A percentile compares a stretch with the other conserved stretches of the same genome.
Evolutionary conservation across 2,329 filamentous ascomycete species (phyloP).

Genomic region (Oidium heveae): DNA sequence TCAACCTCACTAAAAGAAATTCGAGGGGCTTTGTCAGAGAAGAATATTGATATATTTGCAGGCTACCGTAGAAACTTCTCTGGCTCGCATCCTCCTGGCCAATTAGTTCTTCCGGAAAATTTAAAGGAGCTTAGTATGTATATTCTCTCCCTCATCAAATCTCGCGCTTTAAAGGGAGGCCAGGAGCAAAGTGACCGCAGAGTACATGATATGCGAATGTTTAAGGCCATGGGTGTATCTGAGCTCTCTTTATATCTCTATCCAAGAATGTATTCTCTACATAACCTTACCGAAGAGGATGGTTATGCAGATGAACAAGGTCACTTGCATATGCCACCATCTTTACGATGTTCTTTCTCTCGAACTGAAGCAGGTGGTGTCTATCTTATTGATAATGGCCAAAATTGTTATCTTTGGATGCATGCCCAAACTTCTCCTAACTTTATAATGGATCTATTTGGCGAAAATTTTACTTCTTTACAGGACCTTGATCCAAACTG

Average conservation of each 20-base stretch:
- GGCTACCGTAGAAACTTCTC: slow-evolving; percentile 85
- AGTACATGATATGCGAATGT: slow-evolving; percentile 73
- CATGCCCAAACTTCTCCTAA: slow-evolving; percentile 84
- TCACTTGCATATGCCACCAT: slow-evolving; percentile 60
- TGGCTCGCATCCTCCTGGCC: slow-evolving; percentile 60
- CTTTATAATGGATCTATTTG: slow-evolving; percentile 73
- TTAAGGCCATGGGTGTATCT: slow-evolving; percentile 63
- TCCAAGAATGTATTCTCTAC: slow-evolving; percentile 73
- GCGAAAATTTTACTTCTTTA: slow-evolving; percentile 43
- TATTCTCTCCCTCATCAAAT: slow-evolving; percentile 72
- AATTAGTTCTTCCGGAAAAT: slow-evolving; percentile 84
- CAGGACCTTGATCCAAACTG: slow-evolving; percentile 60
- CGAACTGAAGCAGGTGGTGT: slow-evolving; percentile 79
- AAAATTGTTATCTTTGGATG: slow-evolving; percentile 76
- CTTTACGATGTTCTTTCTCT: slow-evolving; percentile 61
- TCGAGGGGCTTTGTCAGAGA: slow-evolving; percentile 59
- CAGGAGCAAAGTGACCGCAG: slow-evolving; percentile 75
- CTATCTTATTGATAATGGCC: slow-evolving; percentile 88
- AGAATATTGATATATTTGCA: slow-evolving; percentile 75
- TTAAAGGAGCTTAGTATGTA: slow-evolving; percentile 96
- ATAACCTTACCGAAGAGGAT: slow-evolving; percentile 68
- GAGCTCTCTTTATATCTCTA: slow-evolving; percentile 87
- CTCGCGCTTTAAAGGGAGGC: slow-evolving; percentile 76
- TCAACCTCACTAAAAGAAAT: slow-evolving; percentile 62
- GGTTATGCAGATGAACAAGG: slow-evolving; percentile 77